phyloP scores from a whole-genome alignment of 2,329 filamentous ascomycete genomes.

The Didymosphaeria variabile region DNA sequence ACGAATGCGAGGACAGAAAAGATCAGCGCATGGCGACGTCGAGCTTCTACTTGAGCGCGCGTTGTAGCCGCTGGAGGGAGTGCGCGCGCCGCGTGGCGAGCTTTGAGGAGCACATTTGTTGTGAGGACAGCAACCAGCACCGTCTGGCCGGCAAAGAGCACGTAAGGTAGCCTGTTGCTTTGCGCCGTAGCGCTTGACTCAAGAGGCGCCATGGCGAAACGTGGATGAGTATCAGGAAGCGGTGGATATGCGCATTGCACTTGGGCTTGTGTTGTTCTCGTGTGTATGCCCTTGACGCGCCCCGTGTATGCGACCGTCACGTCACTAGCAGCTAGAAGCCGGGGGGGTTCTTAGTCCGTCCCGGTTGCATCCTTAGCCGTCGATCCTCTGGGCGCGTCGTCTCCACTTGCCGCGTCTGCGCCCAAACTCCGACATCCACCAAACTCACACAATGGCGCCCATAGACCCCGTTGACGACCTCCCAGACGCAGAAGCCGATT shows the following conservation, averaged over 20 bases:
- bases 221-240: constrained; percentile 12
- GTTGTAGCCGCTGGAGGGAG: constrained; percentile 47
- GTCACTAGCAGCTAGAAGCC: constrained; percentile 9
- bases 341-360: neutral
- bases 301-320: neutral
- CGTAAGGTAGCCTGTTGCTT: constrained; percentile 46
- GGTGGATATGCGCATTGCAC: constrained; percentile 18
- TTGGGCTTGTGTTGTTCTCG: constrained; percentile 1
- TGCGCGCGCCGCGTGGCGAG: constrained; percentile 40
- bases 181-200: constrained; percentile 40
- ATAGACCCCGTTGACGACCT: constrained; percentile 40
- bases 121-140: constrained; percentile 43
- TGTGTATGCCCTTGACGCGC: constrained; percentile 35
- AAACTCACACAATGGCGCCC: constrained; percentile 29
- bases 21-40: constrained; percentile 43
- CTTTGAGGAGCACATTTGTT: constrained; percentile 38
- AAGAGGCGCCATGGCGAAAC: constrained; percentile 45
- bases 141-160: constrained; percentile 42
- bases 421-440: neutral
- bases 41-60: constrained; percentile 40
- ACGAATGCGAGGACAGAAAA: constrained; percentile 58
- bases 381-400: constrained; percentile 22
- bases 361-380: constrained; percentile 21
- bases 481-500: constrained; percentile 53
- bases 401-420: constrained; percentile 16